These are phyloP conservation scores for Candida awuae DNA, from an alignment of 805 yeast species.

Conservation along the genomic window DNA sequence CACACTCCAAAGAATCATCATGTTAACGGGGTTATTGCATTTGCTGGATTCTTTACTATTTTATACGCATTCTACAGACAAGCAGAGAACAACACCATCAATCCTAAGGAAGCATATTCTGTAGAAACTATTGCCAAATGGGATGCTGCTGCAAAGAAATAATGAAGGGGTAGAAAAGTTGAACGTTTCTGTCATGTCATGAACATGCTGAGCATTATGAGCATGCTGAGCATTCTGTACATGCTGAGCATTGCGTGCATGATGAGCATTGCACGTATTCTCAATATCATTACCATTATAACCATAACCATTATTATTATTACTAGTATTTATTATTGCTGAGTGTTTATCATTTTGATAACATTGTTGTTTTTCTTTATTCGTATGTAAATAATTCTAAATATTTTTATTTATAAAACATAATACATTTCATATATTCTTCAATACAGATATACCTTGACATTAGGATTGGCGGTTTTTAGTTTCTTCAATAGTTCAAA, in stretches of 20 bases:
- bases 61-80: slow-evolving; percentile 29
- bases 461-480: slow-evolving; percentile 28
- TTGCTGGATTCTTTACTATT: slow-evolving; percentile 32
- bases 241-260: too few species aligned
- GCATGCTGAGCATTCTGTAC: too few species aligned
- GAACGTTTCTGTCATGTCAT: too few species aligned
- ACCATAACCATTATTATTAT: neutral
- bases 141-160: slow-evolving; percentile 34
- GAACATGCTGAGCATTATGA: too few species aligned
- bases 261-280: too few species aligned
- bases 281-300: neutral
- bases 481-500: slow-evolving; percentile 34
- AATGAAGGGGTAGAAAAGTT: neutral
- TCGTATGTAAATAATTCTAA: too few species aligned
- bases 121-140: slow-evolving; percentile 36
- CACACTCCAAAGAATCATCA: slow-evolving; percentile 45
- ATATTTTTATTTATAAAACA: too few species aligned
- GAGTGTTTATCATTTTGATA: too few species aligned
- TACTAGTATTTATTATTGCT: too few species aligned
- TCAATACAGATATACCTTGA: slow-evolving; percentile 47
- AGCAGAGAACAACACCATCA: slow-evolving; percentile 31
- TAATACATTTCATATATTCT: neutral
- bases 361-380: too few species aligned
- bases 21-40: slow-evolving; percentile 34
- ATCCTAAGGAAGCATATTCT: slow-evolving; percentile 31